phyloP scores from a whole-genome alignment of 306 rosid genomes.

The Quercus mongolica region DNA sequence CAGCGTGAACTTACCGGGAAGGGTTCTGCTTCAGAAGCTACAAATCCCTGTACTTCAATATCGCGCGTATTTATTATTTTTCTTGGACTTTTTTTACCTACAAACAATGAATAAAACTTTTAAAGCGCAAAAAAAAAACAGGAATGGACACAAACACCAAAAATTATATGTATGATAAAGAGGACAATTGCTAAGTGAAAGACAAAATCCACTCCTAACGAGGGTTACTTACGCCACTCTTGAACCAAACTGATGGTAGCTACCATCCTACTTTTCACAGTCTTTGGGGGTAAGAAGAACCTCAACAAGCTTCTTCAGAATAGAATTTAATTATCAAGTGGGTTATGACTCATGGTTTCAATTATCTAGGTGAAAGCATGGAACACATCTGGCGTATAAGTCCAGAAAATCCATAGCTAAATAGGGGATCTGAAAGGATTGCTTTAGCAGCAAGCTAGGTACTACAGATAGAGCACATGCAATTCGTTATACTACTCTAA shows the following conservation, averaged over 20 bases:
- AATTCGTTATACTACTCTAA: not conserved
- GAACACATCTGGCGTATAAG: no score
- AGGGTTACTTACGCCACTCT: not conserved
- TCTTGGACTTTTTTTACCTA: slow-evolving; percentile 30
- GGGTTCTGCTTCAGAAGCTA: slow-evolving; percentile 36
- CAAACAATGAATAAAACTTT: not conserved
- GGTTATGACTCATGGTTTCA: not conserved
- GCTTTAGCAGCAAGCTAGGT: no score
- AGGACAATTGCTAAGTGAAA: not conserved
- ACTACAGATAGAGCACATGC: no score
- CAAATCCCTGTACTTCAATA: slow-evolving; percentile 22
- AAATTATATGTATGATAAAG: not conserved
- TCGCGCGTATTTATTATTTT: not conserved
- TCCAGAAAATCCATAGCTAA: no score
- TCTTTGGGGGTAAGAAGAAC: not conserved
- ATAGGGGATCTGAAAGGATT: no score
- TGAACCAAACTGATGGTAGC: not conserved
- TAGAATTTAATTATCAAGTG: not conserved
- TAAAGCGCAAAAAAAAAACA: not conserved
- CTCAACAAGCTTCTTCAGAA: not conserved
- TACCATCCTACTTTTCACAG: not conserved
- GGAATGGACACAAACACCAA: not conserved
- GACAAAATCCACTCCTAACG: not conserved
- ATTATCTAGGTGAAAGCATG: not conserved
- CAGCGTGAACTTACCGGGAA: slow-evolving; percentile 35